phyloP scores from a whole-genome alignment of 192 early-diverging fungal species.

The Powellomyces hirtus region DNA sequence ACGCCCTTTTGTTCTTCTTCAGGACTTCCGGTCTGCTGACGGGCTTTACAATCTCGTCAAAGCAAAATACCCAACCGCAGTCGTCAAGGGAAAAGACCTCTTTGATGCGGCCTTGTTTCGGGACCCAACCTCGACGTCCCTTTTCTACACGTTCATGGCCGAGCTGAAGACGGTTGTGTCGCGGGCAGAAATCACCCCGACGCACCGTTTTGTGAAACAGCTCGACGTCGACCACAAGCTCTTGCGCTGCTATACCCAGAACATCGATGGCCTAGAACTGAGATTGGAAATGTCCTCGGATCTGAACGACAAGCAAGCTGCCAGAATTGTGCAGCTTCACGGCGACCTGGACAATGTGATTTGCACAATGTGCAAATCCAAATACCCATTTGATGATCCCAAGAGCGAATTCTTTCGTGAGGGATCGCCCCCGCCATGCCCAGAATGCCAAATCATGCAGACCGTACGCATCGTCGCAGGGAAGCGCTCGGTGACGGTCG shows the following conservation, averaged over 20 bases:
- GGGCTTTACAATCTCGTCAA: conserved; percentile 88
- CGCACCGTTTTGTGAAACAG: conserved; percentile 81
- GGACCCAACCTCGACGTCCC: conserved; percentile 56
- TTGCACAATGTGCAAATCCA: conserved; percentile 81
- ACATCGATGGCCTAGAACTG: conserved; percentile 92
- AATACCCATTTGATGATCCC: conserved; percentile 56
- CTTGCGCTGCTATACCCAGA: conserved; percentile 90
- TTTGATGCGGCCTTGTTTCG: conserved; percentile 83
- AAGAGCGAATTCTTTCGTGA: conserved; percentile 57
- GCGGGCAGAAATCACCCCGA: conserved; percentile 73
- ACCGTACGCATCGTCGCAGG: conserved; percentile 59
- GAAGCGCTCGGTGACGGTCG: conserved; percentile 72
- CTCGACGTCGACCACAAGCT: conserved; percentile 75
- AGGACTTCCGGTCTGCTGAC: conserved; percentile 82
- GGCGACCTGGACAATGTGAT: conserved; percentile 82
- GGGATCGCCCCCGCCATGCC: conserved; percentile 72
- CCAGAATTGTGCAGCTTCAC: conserved; percentile 86
- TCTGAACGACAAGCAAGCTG: conserved; percentile 45
- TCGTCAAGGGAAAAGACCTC: conserved; percentile 76
- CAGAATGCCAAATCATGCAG: conserved; percentile 50
- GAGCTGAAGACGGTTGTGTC: conserved; percentile 74
- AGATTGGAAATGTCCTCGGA: conserved; percentile 49
- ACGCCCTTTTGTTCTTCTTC: conserved; percentile 8
- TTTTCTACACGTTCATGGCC: conserved; percentile 77
- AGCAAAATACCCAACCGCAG: conserved; percentile 63